Evolutionary conservation across 1,139 yeast species (phyloP).

Genomic region (Pichia sp.): DNA sequence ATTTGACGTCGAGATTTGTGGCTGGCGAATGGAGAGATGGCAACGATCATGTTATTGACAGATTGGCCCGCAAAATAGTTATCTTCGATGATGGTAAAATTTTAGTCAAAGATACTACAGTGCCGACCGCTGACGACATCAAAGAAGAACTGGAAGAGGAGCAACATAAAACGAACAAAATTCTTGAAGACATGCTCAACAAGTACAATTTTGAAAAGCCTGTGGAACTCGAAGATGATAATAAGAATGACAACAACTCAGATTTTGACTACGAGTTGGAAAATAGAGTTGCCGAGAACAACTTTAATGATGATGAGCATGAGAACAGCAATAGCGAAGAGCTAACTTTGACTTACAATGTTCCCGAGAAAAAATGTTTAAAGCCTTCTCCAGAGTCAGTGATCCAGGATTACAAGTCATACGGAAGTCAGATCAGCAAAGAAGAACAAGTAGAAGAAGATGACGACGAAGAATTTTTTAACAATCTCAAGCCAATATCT

Average conservation of each 20-base stretch:
- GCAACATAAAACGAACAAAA: constrained; percentile 39
- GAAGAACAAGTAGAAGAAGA: constrained; percentile 23
- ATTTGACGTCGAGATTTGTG: constrained; percentile 55
- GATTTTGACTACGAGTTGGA: constrained; percentile 17
- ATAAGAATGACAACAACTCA: constrained; percentile 27
- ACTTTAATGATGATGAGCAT: constrained; percentile 5
- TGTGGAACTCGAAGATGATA: constrained; percentile 48
- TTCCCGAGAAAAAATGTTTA: constrained; percentile 19
- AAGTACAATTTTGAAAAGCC: constrained; percentile 62
- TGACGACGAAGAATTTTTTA: constrained; percentile 24
- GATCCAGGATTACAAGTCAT: constrained; percentile 23
- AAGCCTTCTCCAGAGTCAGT: constrained; percentile 27
- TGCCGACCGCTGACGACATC: constrained; percentile 25
- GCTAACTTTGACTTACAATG: constrained; percentile 20
- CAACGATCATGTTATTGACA: constrained; percentile 72
- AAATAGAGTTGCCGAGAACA: neutral
- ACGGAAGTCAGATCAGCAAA: neutral
- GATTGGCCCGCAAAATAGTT: constrained; percentile 31
- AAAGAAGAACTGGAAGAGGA: constrained; percentile 34
- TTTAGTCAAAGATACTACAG: constrained; percentile 33
- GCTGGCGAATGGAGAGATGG: constrained; percentile 83
- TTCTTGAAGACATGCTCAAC: constrained; percentile 50
- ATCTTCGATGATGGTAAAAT: constrained; percentile 19
- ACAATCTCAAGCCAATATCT: constrained; percentile 10
- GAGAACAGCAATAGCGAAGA: constrained; percentile 24